phyloP scores from a whole-genome alignment of 352 stramenopile genomes.

The Pythium pyrilobum region DNA sequence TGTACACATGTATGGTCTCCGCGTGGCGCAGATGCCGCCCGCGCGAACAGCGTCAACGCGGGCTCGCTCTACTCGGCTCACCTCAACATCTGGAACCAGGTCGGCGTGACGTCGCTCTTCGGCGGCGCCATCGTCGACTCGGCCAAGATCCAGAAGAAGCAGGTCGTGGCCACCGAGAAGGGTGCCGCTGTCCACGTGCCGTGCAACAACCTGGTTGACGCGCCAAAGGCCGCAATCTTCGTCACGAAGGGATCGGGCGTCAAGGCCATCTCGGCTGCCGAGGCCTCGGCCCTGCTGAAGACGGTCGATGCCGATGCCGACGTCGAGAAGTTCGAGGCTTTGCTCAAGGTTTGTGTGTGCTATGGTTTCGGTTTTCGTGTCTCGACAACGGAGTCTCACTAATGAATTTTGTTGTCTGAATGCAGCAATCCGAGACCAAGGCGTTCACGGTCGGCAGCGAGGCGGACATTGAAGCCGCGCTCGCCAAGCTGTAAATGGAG shows the following conservation, averaged over 20 bases:
- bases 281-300: slow-evolving; percentile 44
- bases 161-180: slow-evolving; percentile 39
- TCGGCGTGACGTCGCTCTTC: slow-evolving; percentile 64
- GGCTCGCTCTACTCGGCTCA: slow-evolving; percentile 61
- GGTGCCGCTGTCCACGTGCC: slow-evolving; percentile 59
- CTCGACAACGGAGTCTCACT: too few relatives aligned
- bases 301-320: slow-evolving; percentile 43
- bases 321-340: slow-evolving; percentile 54
- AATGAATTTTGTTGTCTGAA: background rate
- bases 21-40: slow-evolving; percentile 29
- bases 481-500: slow-evolving; percentile 54
- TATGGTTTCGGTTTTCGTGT: too few relatives aligned
- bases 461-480: slow-evolving; percentile 44
- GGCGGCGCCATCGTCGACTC: slow-evolving; percentile 58
- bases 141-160: slow-evolving; percentile 50
- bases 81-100: slow-evolving; percentile 66
- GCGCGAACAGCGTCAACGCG: slow-evolving; percentile 57
- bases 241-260: slow-evolving; percentile 53
- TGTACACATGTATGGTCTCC: too few relatives aligned
- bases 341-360: slow-evolving; percentile 34
- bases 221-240: slow-evolving; percentile 56
- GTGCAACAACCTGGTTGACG: slow-evolving; percentile 74
- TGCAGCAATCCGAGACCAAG: slow-evolving; percentile 47
- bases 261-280: slow-evolving; percentile 52
- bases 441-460: slow-evolving; percentile 62